Percentiles rank a stretch among this genome's conserved stretches.
phyloP scores from a whole-genome alignment of 306 rosid genomes.

The Fragaria ananassa region DNA sequence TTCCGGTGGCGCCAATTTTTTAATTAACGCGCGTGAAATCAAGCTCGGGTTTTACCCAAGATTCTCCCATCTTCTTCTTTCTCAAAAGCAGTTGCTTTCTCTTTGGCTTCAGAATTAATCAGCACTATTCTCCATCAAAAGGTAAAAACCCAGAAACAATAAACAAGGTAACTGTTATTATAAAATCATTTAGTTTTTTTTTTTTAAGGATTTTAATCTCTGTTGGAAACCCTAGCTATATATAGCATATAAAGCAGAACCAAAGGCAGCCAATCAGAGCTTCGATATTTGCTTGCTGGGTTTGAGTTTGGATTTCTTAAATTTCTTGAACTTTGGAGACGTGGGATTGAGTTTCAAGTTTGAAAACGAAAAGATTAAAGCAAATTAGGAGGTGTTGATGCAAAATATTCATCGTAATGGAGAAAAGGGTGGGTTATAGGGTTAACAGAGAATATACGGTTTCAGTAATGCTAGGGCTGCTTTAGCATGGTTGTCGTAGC shows the following conservation, averaged over 20 bases:
- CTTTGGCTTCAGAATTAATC: conserved; percentile 14
- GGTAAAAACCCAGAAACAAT: conserved; percentile 36
- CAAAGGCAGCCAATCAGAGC: conserved; percentile 29
- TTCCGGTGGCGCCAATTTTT: background rate
- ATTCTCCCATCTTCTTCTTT: background rate
- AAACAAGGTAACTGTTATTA: conserved; percentile 24
- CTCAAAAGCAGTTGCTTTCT: conserved; percentile 42
- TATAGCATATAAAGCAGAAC: conserved; percentile 29
- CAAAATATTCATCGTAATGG: conserved; percentile 45
- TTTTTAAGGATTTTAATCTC: conserved; percentile 35
- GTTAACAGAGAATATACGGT: conserved; percentile 50
- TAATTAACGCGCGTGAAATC: conserved; percentile 8
- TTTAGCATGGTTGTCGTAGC: conserved; percentile 38
- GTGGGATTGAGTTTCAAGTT: background rate
- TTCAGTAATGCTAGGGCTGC: conserved; percentile 26
- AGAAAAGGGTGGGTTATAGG: conserved; percentile 36
- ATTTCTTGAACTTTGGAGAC: background rate
- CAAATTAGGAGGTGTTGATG: background rate
- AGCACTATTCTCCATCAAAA: conserved; percentile 28
- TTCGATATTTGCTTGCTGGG: conserved; percentile 2
- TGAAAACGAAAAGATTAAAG: background rate
- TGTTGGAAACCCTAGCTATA: background rate
- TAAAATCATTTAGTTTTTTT: background rate
- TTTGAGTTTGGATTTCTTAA: background rate
- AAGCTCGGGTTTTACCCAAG: background rate